phyloP scores from a whole-genome alignment of 306 rosid species.

The Vachellia pachyceras region DNA sequence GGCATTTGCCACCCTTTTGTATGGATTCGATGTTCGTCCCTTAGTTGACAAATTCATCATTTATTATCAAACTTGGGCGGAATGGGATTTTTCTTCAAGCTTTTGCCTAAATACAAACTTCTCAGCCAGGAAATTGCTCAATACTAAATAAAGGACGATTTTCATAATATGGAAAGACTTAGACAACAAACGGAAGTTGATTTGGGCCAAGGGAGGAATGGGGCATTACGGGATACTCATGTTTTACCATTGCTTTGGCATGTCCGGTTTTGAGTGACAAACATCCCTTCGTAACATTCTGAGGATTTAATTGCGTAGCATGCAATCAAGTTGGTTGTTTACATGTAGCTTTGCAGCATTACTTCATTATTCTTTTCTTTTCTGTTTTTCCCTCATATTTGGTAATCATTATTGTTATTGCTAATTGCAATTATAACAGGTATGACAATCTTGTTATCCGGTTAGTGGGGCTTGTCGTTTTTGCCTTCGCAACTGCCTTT shows the following conservation, averaged over 20 bases:
- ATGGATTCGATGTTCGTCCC: slow-evolving; percentile 10
- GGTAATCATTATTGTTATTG: slow-evolving; percentile 34
- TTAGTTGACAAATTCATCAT: slow-evolving; percentile 19
- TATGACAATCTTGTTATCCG: slow-evolving; percentile 82
- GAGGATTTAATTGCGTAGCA: not conserved
- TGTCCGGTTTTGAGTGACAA: slow-evolving; percentile 16
- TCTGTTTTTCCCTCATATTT: not conserved
- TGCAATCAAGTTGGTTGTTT: not conserved
- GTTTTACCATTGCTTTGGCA: not conserved
- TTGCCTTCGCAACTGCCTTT: slow-evolving; percentile 96
- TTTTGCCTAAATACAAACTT: slow-evolving; percentile 4
- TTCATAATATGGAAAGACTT: not conserved
- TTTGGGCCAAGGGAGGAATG: not conserved
- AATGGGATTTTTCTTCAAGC: slow-evolving; percentile 2
- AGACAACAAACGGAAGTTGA: not conserved
- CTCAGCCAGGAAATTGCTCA: not conserved
- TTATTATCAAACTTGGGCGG: not conserved
- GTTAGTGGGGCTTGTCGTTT: slow-evolving; percentile 85
- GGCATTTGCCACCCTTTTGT: not conserved
- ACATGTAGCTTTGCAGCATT: not conserved
- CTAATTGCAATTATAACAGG: slow-evolving; percentile 58
- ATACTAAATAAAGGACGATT: not conserved
- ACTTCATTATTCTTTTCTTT: not conserved
- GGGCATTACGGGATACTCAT: not conserved
- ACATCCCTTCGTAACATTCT: not conserved